These are phyloP conservation scores for Aquanectria penicillioides DNA, from an alignment of 2,329 filamentous ascomycete genomes.

Conservation along the genomic window DNA sequence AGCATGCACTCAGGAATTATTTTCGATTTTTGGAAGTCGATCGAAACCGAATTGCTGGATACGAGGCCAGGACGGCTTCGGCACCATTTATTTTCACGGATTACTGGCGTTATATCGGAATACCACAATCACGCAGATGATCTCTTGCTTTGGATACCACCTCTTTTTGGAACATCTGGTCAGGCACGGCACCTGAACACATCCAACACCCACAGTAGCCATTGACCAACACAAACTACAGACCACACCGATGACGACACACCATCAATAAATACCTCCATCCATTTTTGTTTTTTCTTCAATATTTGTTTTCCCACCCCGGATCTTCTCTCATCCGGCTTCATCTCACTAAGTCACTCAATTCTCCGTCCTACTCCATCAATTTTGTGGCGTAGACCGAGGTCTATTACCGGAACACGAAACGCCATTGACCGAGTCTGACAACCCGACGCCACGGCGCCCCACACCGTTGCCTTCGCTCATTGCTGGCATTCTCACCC, in stretches of 20 bases:
- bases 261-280: background rate
- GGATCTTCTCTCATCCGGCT: conserved; percentile 10
- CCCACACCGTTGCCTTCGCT: conserved; percentile 7
- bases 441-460: conserved; percentile 8
- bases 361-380: conserved; percentile 19
- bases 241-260: background rate
- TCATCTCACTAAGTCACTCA: background rate
- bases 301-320: background rate
- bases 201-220: background rate
- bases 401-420: conserved; percentile 32
- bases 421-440: background rate
- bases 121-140: conserved; percentile 9
- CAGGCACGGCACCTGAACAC: background rate
- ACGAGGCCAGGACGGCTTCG: conserved; percentile 4
- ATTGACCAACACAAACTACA: background rate
- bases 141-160: conserved; percentile 4
- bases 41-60: background rate
- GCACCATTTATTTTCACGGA: conserved; percentile 10
- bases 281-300: background rate
- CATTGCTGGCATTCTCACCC: conserved; percentile 35
- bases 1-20: background rate
- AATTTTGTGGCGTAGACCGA: conserved; percentile 35
- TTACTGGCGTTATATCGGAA: conserved; percentile 12
- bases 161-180: background rate
- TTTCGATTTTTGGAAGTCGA: background rate